These are phyloP conservation scores for Claviceps sp. DNA, from an alignment of 2,329 filamentous ascomycete genomes.

Conservation along the genomic window DNA sequence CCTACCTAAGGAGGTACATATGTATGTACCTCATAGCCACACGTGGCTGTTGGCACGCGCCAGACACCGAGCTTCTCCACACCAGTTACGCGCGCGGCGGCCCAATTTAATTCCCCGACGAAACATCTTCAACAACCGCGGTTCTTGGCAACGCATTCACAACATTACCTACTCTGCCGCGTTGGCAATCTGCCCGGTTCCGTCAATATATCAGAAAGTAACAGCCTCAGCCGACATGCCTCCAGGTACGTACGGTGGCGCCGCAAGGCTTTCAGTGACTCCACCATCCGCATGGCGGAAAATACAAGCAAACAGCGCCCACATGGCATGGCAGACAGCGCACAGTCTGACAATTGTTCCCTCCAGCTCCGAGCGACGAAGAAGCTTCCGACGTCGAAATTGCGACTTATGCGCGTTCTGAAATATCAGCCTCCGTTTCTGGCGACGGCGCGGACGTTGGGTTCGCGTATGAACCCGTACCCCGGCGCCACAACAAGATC, in stretches of 20 bases:
- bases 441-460: conserved; percentile 1
- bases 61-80: background rate
- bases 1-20: no score
- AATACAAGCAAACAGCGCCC: background rate
- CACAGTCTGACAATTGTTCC: conserved; percentile 9
- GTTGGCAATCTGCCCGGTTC: background rate
- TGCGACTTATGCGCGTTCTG: conserved; percentile 9
- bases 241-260: conserved; percentile 3
- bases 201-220: background rate
- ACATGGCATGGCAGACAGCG: background rate
- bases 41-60: background rate
- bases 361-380: conserved; percentile 24
- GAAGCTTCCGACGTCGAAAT: conserved; percentile 20
- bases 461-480: conserved; percentile 4
- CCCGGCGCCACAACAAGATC: conserved; percentile 8
- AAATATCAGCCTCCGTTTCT: conserved; percentile 13
- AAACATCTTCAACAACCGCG: background rate
- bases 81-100: background rate
- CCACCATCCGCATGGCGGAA: background rate
- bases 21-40: background rate
- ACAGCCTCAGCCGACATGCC: conserved; percentile 1
- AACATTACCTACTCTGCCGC: background rate
- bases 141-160: background rate
- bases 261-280: background rate
- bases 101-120: background rate